Evolutionary conservation across 495 filamentous ascomycete species (phyloP).

Genomic region (Penicillium tannophilum): DNA sequence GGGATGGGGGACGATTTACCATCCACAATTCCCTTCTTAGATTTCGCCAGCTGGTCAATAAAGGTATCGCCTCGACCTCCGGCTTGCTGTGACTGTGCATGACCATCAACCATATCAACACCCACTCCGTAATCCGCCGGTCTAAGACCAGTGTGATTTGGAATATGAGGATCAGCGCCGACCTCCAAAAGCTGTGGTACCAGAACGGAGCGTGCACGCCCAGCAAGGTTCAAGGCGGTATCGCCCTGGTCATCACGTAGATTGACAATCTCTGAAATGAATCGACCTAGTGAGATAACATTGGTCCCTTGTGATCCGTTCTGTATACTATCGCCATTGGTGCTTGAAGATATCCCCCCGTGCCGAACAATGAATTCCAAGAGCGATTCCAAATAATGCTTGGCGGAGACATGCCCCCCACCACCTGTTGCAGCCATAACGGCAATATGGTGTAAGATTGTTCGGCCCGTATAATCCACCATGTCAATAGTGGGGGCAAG

Average conservation of each 20-base stretch:
- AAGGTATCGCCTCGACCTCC: conserved; percentile 50
- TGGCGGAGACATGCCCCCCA: conserved; percentile 72
- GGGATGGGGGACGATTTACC: conserved; percentile 26
- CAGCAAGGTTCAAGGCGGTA: conserved; percentile 91
- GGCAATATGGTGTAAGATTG: conserved; percentile 94
- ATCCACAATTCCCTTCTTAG: conserved; percentile 49
- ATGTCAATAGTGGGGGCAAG: conserved; percentile 90
- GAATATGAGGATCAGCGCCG: conserved; percentile 83
- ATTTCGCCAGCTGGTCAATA: conserved; percentile 63
- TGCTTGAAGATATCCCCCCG: conserved; percentile 57
- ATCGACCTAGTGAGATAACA: conserved; percentile 80
- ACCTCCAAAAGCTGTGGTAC: conserved; percentile 93
- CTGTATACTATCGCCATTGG: conserved; percentile 36
- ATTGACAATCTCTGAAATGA: conserved; percentile 96
- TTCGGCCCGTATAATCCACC: conserved; percentile 83
- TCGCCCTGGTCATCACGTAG: conserved; percentile 89
- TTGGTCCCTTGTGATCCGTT: conserved; percentile 42
- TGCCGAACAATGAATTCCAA: conserved; percentile 91
- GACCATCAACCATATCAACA: conserved; percentile 56
- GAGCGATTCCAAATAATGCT: conserved; percentile 91
- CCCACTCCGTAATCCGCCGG: conserved; percentile 93
- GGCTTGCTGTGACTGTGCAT: conserved; percentile 51
- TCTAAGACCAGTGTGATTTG: conserved; percentile 82
- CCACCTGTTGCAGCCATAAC: conserved; percentile 92
- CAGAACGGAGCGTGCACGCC: conserved; percentile 88